Evolutionary conservation across 2,329 filamentous ascomycete species (phyloP), one percentile per base, ranked within the genome.

Genomic region (Coniochaeta sp.): DNA sequence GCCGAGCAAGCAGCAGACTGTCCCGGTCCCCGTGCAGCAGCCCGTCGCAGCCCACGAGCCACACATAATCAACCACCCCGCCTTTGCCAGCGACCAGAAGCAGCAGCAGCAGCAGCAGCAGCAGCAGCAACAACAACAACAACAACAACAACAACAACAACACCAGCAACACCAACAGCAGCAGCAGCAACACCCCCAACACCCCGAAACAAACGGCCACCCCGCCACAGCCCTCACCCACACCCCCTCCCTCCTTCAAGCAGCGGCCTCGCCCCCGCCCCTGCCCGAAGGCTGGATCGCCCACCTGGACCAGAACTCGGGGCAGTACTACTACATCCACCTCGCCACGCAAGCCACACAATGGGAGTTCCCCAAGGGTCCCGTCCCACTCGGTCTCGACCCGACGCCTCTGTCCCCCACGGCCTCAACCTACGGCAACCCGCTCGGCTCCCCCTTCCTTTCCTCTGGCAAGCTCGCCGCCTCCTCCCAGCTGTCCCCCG

Each of bases 321-420:
- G 95, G 1, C 93, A 98, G 71, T 99, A 98, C 74, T 99, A 99
- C 74, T 99, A 99, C 70, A 99, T 99, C 62, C 95, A 99, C 72
- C 81, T 99, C 32, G 90, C 93, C 1, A 93, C 91, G 0, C 95
- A 98, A 71, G 91, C 93, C 2, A 99, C 95, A 0, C 95, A 99
- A 71, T 99, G 95, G 95, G 95, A 99, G 70, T 98, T 98, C 66
- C 95, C 95, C 30, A 98, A 97, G 75, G 93, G 93, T 0, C 93
- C 93, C 0, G 96, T 91, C 26, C 93, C 93, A 1, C 81, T 97
- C 59, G 90, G 91, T 63, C 84, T 96, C 64, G 92, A 96, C 62
- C 83, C 89, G 16, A 81, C 86, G 17, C 93, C 93, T 0, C 77
- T 97, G 60, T 97, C 93, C 7, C 93, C 93, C 0, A 88, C 89